Evolutionary conservation across 1,284 basidiomycete genomes (phyloP), one percentile per base, ranked within the genome.

Genomic region (Wallemia ichthyophaga): DNA sequence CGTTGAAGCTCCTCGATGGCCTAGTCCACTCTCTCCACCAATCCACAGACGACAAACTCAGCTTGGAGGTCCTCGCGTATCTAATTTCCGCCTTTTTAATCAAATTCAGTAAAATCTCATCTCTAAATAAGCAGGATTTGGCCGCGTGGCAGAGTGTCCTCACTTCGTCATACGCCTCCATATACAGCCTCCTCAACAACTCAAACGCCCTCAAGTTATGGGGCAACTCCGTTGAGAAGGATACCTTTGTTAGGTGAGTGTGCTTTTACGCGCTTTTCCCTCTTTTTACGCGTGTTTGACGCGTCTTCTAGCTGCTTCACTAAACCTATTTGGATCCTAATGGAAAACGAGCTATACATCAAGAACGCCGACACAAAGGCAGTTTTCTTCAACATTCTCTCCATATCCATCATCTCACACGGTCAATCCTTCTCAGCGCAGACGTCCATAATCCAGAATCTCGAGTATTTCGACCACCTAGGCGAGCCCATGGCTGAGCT

Each of bases 401-500:
- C 88, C 69, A 73, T 84, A 58, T 83, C 89, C 0, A 87, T 95
- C 63, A 96, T 95, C 67, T 79, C 83, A 63, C 89, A 96, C 64
- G 80, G 78, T 1, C 91, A 96, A 64, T 76, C 78, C 0, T 79
- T 83, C 61, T 68, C 66, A 61, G 84, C 84, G 0, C 88, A 94
- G 66, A 91, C 86, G 60, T 79, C 78, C 62, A 86, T 98, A 69
- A 83, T 91, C 70, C 89, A 95, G 68, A 80, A 79, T 60, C 73
- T 98, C 15, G 88, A 92, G 62, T 94, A 92, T 70, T 87, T 82
- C 65, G 92, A 98, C 65, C 91, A 96, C 68, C 77, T 95, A 26
- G 80, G 85, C 0, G 91, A 96, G 66, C 81, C 84, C 0, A 85
- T 95, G 81, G 91, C 91, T 0, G 89, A 96, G 64, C 80, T 87